Percentiles rank a stretch among this genome's conserved stretches.
Conservation (phyloP, 2,329 filamentous ascomycete genomes). For the Arthroderma sp. region DNA sequence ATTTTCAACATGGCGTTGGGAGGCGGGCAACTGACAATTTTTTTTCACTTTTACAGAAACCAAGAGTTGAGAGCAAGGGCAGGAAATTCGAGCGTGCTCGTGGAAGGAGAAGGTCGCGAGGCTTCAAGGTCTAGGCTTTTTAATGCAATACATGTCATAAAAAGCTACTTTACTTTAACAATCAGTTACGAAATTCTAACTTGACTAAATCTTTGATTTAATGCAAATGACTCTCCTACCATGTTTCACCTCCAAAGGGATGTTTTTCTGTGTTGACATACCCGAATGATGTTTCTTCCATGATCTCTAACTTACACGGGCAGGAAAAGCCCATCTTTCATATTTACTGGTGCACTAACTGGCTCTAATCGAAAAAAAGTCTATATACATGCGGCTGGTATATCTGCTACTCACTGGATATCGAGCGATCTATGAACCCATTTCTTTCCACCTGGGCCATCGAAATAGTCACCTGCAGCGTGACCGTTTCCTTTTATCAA, state of each 20-base stretch:
- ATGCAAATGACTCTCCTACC: constrained; percentile 8
- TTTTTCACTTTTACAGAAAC: constrained; percentile 52
- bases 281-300: too few species aligned
- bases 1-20: background rate
- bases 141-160: constrained; percentile 5
- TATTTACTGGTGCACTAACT: too few species aligned
- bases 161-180: constrained; percentile 7
- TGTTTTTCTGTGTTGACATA: too few species aligned
- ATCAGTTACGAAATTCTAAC: constrained; percentile 5
- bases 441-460: constrained; percentile 37
- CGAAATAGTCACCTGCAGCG: constrained; percentile 57
- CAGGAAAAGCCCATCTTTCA: too few species aligned
- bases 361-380: background rate
- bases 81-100: constrained; percentile 98
- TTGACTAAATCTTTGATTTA: constrained; percentile 7
- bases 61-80: constrained; percentile 94
- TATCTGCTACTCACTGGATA: constrained; percentile 5
- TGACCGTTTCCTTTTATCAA: constrained; percentile 75
- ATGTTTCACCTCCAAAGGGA: background rate
- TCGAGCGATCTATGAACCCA: constrained; percentile 45
- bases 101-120: constrained; percentile 94
- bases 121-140: constrained; percentile 93
- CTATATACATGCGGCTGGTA: background rate
- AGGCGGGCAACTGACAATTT: background rate
- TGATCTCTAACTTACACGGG: too few species aligned